Percentiles rank a stretch among this genome's conserved stretches.
Conservation (phyloP, 257 asterid species). For the Scutellaria minor region DNA sequence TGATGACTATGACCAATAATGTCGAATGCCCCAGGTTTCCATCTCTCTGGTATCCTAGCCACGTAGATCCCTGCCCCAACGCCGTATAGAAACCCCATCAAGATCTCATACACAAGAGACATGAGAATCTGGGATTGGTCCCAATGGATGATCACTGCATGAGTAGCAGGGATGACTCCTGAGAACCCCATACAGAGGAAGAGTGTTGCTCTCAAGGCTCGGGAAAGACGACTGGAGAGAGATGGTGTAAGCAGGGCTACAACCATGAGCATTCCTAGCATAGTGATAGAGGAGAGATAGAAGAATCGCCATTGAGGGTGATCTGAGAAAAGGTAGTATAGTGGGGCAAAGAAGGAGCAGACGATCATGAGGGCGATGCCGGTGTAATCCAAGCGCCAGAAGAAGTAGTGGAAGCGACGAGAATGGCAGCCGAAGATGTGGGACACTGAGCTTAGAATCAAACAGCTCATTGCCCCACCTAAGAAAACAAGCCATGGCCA, state of each 20-base stretch:
- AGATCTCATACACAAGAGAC: slow-evolving; percentile 70
- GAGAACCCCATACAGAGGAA: slow-evolving; percentile 93
- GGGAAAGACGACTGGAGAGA: slow-evolving; percentile 50
- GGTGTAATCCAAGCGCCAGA: slow-evolving; percentile 92
- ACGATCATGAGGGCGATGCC: slow-evolving; percentile 90
- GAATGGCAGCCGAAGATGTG: slow-evolving; percentile 94
- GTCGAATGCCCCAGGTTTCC: slow-evolving; percentile 88
- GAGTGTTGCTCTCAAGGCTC: slow-evolving; percentile 63
- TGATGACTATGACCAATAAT: slow-evolving; percentile 92
- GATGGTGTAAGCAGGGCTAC: slow-evolving; percentile 74
- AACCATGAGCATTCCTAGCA: slow-evolving; percentile 60
- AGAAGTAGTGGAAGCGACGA: slow-evolving; percentile 62
- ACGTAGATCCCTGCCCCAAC: slow-evolving; percentile 67
- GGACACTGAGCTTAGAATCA: slow-evolving; percentile 71
- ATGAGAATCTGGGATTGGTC: slow-evolving; percentile 49
- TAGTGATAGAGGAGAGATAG: slow-evolving; percentile 65
- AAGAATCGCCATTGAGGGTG: slow-evolving; percentile 60
- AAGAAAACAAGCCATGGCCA: slow-evolving; percentile 98
- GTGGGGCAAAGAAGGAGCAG: slow-evolving; percentile 81
- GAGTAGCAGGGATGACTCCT: slow-evolving; percentile 81
- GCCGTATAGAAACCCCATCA: slow-evolving; percentile 69
- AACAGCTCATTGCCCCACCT: slow-evolving; percentile 79
- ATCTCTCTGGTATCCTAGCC: slow-evolving; percentile 78
- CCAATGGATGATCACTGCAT: slow-evolving; percentile 59
- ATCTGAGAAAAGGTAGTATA: slow-evolving; percentile 72